Percentiles rank a stretch among this genome's conserved stretches.
These are phyloP conservation scores for Neurospora sublineolata DNA, from an alignment of 495 filamentous ascomycete species.

Conservation along the genomic window DNA sequence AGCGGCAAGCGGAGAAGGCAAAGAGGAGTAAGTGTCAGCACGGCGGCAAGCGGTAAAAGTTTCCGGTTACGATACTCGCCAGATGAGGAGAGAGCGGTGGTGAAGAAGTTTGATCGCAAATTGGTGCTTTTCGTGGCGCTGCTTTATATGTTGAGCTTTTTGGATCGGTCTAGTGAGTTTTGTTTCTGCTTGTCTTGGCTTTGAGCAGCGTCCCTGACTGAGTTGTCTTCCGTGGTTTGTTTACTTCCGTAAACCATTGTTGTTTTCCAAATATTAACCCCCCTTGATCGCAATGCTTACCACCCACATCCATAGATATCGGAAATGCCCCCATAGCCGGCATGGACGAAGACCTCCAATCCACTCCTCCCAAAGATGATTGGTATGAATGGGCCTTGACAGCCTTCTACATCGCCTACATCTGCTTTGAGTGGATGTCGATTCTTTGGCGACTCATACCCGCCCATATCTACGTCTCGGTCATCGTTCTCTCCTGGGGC, in stretches of 20 bases:
- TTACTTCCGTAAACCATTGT: background rate
- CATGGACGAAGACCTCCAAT: constrained; percentile 51
- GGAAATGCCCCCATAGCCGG: constrained; percentile 71
- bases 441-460: constrained; percentile 65
- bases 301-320: constrained; percentile 42
- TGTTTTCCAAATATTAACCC: too few species aligned
- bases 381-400: constrained; percentile 71
- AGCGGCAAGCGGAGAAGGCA: background rate
- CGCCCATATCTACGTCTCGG: constrained; percentile 46
- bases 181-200: background rate
- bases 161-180: constrained; percentile 63
- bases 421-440: constrained; percentile 58
- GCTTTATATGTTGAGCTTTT: constrained; percentile 70
- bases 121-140: constrained; percentile 71
- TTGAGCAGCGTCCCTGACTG: background rate
- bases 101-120: constrained; percentile 60
- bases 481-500: constrained; percentile 60
- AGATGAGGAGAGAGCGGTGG: constrained; percentile 61
- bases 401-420: constrained; percentile 63
- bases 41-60: background rate
- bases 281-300: background rate
- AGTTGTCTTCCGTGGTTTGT: too few species aligned
- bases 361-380: constrained; percentile 51
- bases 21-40: background rate
- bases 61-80: constrained; percentile 42